Conservation (phyloP, 2,329 filamentous ascomycete genomes). For the Aspergillus floridensis region DNA sequence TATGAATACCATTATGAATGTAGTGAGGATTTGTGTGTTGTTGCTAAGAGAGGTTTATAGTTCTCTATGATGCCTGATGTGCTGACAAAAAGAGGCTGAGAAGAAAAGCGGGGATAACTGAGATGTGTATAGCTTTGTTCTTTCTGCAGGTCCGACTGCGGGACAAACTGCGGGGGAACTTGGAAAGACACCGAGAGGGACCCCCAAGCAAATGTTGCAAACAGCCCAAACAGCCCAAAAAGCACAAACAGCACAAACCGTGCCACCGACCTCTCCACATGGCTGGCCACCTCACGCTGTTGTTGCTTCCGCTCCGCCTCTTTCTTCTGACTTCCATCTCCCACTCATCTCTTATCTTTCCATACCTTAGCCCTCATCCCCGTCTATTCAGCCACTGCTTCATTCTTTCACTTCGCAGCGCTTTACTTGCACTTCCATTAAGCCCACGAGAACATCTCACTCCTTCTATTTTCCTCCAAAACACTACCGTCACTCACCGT, state of each 20-base stretch:
- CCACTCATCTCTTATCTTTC: not conserved
- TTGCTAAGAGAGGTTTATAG: not conserved
- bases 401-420: not conserved
- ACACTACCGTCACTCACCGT: not conserved
- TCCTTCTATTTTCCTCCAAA: not conserved
- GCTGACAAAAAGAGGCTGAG: not conserved
- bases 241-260: not conserved
- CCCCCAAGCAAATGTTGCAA: conserved; percentile 22
- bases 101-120: not conserved
- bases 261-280: not conserved
- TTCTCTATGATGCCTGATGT: not conserved
- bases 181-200: conserved; percentile 8
- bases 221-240: conserved; percentile 16
- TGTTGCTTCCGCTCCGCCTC: conserved; percentile 8
- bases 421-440: not conserved
- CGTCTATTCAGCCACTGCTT: not conserved
- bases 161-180: conserved; percentile 31
- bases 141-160: not conserved
- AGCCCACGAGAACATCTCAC: not conserved
- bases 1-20: conserved; percentile 12
- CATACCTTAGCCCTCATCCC: not conserved
- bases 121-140: not conserved
- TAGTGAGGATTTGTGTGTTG: not conserved
- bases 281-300: not conserved
- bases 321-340: conserved; percentile 18